Conservation (phyloP, 73 alveolate species). For the Tetrahymena borealis region DNA sequence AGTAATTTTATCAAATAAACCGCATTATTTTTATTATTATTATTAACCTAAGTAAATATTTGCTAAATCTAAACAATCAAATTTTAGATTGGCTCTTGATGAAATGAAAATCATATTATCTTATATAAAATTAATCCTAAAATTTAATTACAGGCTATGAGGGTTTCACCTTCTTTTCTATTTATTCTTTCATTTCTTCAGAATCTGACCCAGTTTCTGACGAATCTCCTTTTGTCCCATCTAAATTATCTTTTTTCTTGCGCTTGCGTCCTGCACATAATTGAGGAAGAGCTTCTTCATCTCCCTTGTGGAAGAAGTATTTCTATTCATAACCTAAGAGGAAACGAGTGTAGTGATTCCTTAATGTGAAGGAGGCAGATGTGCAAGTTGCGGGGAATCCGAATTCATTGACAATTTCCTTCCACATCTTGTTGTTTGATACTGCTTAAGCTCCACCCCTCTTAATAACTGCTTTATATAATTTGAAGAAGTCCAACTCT, state of each 20-base stretch:
- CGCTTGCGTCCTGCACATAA: conserved; percentile 20
- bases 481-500: conserved; percentile 88
- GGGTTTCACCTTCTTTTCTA: conserved; percentile 3
- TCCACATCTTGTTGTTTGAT: conserved; percentile 89
- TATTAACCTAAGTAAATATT: too few species aligned
- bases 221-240: conserved; percentile 6
- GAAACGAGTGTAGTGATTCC: conserved; percentile 90
- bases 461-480: conserved; percentile 86
- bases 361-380: conserved; percentile 91
- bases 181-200: not conserved
- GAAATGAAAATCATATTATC: not conserved
- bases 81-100: too few species aligned
- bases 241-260: conserved; percentile 7
- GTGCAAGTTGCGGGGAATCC: conserved; percentile 96
- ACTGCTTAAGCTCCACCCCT: conserved; percentile 96
- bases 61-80: too few species aligned
- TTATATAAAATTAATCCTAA: not conserved
- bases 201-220: conserved; percentile 17
- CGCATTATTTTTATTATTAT: too few species aligned
- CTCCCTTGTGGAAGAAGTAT: conserved; percentile 62
- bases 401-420: conserved; percentile 93
- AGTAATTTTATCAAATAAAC: too few species aligned
- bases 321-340: conserved; percentile 82
- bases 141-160: not conserved
- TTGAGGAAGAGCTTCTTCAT: conserved; percentile 35